Evolutionary conservation across 306 rosid genomes (phyloP).

Genomic region (Acacia confusa): DNA sequence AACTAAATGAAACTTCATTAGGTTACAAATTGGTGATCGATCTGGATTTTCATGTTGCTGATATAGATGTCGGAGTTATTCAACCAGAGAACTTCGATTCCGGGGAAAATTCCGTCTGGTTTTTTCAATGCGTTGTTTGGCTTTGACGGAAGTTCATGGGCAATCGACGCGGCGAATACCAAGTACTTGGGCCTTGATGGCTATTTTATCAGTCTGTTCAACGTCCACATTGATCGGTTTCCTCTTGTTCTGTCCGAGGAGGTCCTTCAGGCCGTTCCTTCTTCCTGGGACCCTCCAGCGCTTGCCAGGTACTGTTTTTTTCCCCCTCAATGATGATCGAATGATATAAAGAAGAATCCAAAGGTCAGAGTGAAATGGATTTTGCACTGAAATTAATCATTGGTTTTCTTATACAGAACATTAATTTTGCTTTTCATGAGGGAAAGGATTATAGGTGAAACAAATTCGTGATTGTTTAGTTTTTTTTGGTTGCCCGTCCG

Average conservation of each 20-base stretch:
- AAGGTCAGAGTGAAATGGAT: neutral
- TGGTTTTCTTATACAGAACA: neutral
- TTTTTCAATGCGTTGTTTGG: constrained; percentile 67
- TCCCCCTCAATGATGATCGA: neutral
- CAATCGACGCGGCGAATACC: constrained; percentile 57
- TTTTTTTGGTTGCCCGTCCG: too few species aligned
- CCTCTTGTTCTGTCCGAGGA: constrained; percentile 67
- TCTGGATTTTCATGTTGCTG: neutral
- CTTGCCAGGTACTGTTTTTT: constrained; percentile 67
- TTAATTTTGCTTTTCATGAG: neutral
- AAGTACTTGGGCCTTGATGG: constrained; percentile 78
- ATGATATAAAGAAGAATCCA: neutral
- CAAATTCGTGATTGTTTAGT: too few species aligned
- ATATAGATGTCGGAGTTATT: constrained; percentile 78
- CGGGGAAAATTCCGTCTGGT: constrained; percentile 86
- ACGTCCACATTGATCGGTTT: constrained; percentile 61
- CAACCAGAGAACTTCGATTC: constrained; percentile 54
- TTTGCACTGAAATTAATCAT: neutral
- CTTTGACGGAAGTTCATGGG: constrained; percentile 72
- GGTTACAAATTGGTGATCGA: neutral
- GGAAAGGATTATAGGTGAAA: neutral
- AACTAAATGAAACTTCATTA: too few species aligned
- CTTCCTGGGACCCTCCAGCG: constrained; percentile 84
- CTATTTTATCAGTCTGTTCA: constrained; percentile 48
- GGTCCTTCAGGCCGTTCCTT: constrained; percentile 64